Percentiles rank a stretch among this genome's conserved stretches.
phyloP scores from a whole-genome alignment of 2,329 filamentous ascomycete genomes.

The Neocucurbitaria cava region DNA sequence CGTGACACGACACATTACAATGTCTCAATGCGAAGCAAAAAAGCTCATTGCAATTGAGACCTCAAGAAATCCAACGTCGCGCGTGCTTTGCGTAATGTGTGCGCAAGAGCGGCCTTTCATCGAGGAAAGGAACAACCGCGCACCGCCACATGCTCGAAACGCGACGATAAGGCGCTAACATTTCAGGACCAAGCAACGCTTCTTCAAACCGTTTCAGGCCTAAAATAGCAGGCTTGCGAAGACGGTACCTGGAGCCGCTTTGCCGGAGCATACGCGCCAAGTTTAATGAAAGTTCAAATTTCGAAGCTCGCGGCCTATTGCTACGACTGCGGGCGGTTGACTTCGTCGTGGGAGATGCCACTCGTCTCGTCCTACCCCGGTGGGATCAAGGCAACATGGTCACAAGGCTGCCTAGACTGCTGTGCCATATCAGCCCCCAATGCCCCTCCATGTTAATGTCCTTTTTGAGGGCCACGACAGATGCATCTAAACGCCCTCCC shows the following conservation, averaged over 20 bases:
- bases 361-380: no score
- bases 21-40: not conserved
- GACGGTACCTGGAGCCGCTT: not conserved
- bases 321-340: not conserved
- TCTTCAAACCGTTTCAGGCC: not conserved
- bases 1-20: not conserved
- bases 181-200: not conserved
- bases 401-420: not conserved
- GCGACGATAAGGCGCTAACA: not conserved
- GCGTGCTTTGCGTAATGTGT: not conserved
- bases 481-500: not conserved
- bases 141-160: constrained; percentile 1
- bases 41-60: not conserved
- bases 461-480: not conserved
- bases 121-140: not conserved
- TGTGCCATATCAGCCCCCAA: not conserved
- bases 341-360: no score
- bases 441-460: not conserved
- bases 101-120: not conserved
- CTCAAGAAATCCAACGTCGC: not conserved
- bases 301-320: not conserved
- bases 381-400: not conserved
- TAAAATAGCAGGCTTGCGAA: not conserved
- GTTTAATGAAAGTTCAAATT: not conserved
- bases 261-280: not conserved